phyloP scores from a whole-genome alignment of 192 early-diverging fungal genomes.

The Umbelopsis isabellina region DNA sequence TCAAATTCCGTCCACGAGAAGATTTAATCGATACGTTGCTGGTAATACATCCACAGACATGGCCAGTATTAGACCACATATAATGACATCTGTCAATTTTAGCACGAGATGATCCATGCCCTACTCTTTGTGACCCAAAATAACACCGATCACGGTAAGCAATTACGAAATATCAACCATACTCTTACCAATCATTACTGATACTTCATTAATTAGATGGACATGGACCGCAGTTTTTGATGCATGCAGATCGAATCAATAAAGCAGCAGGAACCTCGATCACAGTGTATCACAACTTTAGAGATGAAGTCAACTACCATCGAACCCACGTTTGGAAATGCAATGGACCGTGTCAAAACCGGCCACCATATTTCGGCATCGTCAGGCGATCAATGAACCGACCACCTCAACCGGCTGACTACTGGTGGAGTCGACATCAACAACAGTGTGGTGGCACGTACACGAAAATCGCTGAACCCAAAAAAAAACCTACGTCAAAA shows the following conservation, averaged over 20 bases:
- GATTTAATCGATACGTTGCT: conserved; percentile 69
- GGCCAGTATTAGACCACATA: neutral
- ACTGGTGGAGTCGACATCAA: conserved; percentile 66
- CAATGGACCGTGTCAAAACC: conserved; percentile 54
- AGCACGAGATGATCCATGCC: conserved; percentile 76
- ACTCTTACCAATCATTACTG: neutral
- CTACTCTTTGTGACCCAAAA: conserved; percentile 63
- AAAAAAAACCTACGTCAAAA: conserved; percentile 2
- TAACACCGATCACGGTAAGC: conserved; percentile 47
- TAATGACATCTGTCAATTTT: neutral
- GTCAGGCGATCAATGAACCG: conserved; percentile 68
- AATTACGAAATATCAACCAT: neutral
- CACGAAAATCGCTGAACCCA: conserved; percentile 62
- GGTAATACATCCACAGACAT: neutral
- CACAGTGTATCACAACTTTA: conserved; percentile 71
- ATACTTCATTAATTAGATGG: conserved; percentile 40
- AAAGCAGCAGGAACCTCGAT: conserved; percentile 51
- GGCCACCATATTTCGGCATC: conserved; percentile 61
- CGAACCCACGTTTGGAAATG: conserved; percentile 72
- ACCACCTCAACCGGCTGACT: conserved; percentile 67
- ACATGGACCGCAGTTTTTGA: conserved; percentile 64
- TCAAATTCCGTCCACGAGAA: conserved; percentile 61
- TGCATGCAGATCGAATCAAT: conserved; percentile 58
- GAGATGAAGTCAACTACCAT: conserved; percentile 68
- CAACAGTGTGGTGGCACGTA: conserved; percentile 64